Evolutionary conservation across 1,284 basidiomycete species (phyloP).

Genomic region (Ganoderma sinense): DNA sequence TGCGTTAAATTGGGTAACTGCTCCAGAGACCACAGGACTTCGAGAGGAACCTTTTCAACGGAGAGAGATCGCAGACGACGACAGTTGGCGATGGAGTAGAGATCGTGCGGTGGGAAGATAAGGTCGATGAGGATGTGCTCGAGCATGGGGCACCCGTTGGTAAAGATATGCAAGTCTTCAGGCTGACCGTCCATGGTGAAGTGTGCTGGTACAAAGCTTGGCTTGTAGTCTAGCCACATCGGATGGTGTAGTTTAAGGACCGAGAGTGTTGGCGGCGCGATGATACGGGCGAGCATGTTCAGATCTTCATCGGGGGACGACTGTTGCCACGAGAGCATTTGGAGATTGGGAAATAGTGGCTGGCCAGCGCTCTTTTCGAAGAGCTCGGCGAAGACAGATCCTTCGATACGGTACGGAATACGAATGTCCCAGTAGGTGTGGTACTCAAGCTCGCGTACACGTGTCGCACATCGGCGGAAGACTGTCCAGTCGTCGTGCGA

Average conservation of each 20-base stretch:
- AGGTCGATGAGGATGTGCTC: neutral
- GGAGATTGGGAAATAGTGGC: neutral
- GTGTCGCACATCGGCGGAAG: neutral
- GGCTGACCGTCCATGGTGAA: neutral
- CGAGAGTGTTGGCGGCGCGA: neutral
- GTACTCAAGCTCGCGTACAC: neutral
- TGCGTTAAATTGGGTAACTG: neutral
- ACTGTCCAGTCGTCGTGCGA: neutral
- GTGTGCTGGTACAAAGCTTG: neutral
- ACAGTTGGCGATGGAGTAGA: neutral
- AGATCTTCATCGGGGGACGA: neutral
- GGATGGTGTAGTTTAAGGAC: neutral
- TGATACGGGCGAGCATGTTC: neutral
- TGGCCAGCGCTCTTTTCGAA: neutral
- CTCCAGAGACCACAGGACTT: neutral
- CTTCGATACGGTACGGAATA: neutral
- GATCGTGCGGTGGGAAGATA: neutral
- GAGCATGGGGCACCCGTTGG: neutral
- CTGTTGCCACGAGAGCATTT: constrained; percentile 4
- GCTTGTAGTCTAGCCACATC: neutral
- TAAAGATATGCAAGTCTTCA: neutral
- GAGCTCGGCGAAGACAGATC: neutral
- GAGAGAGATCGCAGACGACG: neutral
- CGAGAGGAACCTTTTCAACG: neutral
- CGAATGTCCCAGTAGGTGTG: neutral